Base-by-base conservation (phyloP, 129 eudicot genomes). In the Ambrosia artemisiifolia region DNA sequence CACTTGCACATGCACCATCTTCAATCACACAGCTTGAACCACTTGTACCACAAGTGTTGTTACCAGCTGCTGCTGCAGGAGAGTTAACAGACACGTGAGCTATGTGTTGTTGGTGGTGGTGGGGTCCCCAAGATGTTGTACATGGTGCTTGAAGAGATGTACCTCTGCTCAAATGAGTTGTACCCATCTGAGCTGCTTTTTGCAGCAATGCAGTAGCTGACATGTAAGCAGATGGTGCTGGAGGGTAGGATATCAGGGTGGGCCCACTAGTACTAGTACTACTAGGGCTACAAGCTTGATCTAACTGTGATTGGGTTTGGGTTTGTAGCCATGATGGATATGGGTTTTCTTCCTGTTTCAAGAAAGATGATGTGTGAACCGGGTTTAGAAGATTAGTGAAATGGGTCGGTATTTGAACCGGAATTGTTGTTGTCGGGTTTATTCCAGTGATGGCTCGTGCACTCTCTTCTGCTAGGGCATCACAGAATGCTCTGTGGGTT, bases 151-250 rank as follows among this genome's bases (percentile, higher is more conserved):
- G 65, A 13, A 75, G 4, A 56, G 75, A 14, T 53, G 84, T 50
- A 51, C 75, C 72, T 20, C 69, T 70, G 89, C 90, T 88, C 66
- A 88, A 79, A 74, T 81, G 76, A 69, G 13, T 80, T 64, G 97
- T 81, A 76, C 97, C 99, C 86, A 95, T 88, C 80, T 90, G 94
- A 47, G 96, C 96, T 79, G 99, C 99, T 81, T 86, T 90, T 81
- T 95, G 99, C 78, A 95, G 89, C 96, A 95, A 83, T 75, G 97
- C 96, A 69, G 97, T 95, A 61, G 99, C 99, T 72, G 99, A 95
- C 85, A 88, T 88, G 87, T 94, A 91, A 11, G 96, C 82, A 48
- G 91, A 38, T 36, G 85, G 71, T 53, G 83, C 24, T 69, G 78
- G 88, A 62, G 80, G 87, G 85, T 80, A 79, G 61, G 84, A 69